Conservation (phyloP, 257 asterid species). For the Gynochthodes officinalis region DNA sequence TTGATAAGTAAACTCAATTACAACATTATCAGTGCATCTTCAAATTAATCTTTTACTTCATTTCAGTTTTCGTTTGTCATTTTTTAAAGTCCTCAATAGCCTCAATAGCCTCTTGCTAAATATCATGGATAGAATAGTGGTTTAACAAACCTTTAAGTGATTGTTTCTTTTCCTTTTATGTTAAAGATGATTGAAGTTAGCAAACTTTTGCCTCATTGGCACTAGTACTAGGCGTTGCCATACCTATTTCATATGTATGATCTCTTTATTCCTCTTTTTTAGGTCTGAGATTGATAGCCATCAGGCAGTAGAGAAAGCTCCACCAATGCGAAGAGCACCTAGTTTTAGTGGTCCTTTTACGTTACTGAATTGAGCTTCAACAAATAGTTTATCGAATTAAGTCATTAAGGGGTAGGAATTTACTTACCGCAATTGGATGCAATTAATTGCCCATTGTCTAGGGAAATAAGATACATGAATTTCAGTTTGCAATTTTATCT, state of each 20-base stretch:
- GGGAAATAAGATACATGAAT: neutral
- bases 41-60: neutral
- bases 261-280: slow-evolving; percentile 23
- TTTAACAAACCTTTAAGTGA: neutral
- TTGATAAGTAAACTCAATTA: neutral
- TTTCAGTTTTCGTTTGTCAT: neutral
- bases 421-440: slow-evolving; percentile 1
- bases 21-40: neutral
- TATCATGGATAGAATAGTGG: neutral
- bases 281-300: slow-evolving; percentile 69
- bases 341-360: slow-evolving; percentile 94
- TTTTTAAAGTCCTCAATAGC: too few species aligned
- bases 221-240: neutral
- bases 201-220: neutral
- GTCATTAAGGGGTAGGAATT: slow-evolving; percentile 75
- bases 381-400: slow-evolving; percentile 92
- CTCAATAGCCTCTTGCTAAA: neutral
- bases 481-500: slow-evolving; percentile 3
- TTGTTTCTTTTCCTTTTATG: neutral
- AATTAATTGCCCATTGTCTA: neutral
- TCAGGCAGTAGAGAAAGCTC: slow-evolving; percentile 57
- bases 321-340: slow-evolving; percentile 68
- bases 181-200: neutral
- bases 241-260: neutral
- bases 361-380: slow-evolving; percentile 96